Conservation (phyloP, 139 green algal species). For the Spirogloea muscicola region DNA sequence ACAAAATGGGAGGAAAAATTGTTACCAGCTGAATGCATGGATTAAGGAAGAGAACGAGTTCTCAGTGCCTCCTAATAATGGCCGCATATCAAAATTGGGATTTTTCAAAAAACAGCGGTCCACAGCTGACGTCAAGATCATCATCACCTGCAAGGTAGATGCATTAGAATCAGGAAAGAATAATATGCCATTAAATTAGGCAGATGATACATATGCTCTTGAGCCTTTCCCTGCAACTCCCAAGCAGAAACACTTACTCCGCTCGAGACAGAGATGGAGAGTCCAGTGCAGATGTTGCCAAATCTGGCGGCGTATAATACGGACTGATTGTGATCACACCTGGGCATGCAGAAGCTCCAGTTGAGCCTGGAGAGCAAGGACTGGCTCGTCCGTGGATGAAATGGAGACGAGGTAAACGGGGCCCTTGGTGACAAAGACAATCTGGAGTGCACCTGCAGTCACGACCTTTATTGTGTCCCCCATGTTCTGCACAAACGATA, state of each 20-base stretch:
- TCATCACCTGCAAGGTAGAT: constrained; percentile 55
- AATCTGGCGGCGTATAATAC: too few relatives aligned
- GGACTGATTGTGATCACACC: constrained; percentile 27
- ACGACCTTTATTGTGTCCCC: constrained; percentile 54
- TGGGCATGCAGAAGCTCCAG: constrained; percentile 62
- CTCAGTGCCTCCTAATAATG: constrained; percentile 57
- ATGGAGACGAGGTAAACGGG: constrained; percentile 66
- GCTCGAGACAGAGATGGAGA: too few relatives aligned
- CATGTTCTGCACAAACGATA: constrained; percentile 50
- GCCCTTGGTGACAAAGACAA: constrained; percentile 63
- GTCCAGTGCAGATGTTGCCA: too few relatives aligned
- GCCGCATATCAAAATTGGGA: constrained; percentile 65
- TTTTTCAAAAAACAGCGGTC: constrained; percentile 61
- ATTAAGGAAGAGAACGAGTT: constrained; percentile 15
- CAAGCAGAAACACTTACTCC: too few relatives aligned
- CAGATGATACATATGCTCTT: too few relatives aligned
- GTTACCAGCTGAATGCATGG: constrained; percentile 12
- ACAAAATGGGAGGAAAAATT: background rate
- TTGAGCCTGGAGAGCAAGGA: constrained; percentile 52
- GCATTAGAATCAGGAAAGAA: too few relatives aligned
- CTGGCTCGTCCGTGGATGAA: constrained; percentile 55
- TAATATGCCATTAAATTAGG: too few relatives aligned
- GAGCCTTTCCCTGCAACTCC: too few relatives aligned
- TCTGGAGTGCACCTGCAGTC: constrained; percentile 52
- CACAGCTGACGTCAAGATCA: constrained; percentile 59